Base-by-base conservation (phyloP, 805 yeast genomes). In the Metschnikowia proteae region DNA sequence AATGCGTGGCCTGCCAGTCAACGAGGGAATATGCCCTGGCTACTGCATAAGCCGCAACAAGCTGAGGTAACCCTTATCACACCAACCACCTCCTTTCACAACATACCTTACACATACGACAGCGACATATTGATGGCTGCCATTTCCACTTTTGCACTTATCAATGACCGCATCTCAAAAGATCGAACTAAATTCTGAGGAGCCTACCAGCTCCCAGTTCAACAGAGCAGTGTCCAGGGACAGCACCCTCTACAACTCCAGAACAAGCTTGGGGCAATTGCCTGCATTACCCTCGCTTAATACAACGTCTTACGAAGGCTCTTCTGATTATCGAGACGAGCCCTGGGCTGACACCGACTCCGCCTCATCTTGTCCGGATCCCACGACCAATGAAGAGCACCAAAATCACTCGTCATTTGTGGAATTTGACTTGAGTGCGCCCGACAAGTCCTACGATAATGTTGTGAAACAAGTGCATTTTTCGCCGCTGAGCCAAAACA, bases 351-450 rank as follows among this genome's bases (percentile, higher is more conserved):
- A 32, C 13, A n/a, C 23, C 7, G 43, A 40, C 13, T 40, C 43
- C 7, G 36, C 10, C 11, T 25, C 28, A 11, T 40, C 43, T 25
- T 30, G 17, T 25, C 35, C 34, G 35, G 36, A 40, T 31, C 36
- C 13, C 11, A 22, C 10, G 28, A 40, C 22, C 11, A 25, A 31
- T 5, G 36, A 23, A 9, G 35, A 40, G 9, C 27, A 13, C 26
- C 28, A 34, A n/a, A 30, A 26, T 25, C 40, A 25, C 32, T 38
- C 35, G 34, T 25, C 37, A 2, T 41, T 45, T 44, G 64, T 67
- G 6, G 72, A 67, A 39, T 67, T 67, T 47, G 65, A 67, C 51
- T 55, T 66, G 39, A 60, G 63, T 28, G 46, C 40, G 27, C 42
- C 43, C 6, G 45, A 28, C 37, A 22, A 35, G 30, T 44, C 39